These are phyloP conservation scores for Zostera marina DNA, from an alignment of 116 monocot genomes.

Conservation along the genomic window DNA sequence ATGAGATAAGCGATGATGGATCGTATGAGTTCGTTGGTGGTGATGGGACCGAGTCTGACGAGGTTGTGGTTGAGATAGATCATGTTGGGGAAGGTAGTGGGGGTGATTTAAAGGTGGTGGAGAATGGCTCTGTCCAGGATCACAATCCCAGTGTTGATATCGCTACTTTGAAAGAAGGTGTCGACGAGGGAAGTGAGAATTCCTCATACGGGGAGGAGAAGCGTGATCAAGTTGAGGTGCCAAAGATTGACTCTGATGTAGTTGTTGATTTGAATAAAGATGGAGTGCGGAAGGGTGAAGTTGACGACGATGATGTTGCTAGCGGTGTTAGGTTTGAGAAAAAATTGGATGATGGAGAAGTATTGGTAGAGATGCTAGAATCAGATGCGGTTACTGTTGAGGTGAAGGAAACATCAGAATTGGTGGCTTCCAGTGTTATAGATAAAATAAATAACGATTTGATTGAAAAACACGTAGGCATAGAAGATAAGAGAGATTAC, in stretches of 20 bases:
- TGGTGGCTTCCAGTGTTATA: not conserved
- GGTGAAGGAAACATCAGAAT: not conserved
- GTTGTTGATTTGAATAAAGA: not conserved
- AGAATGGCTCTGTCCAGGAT: not conserved
- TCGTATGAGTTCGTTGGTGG: conserved; percentile 5
- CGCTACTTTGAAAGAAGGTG: not conserved
- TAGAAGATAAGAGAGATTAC: no score
- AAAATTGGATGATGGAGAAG: not conserved
- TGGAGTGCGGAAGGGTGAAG: not conserved
- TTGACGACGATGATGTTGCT: not conserved
- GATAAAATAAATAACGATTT: no score
- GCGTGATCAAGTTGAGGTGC: not conserved
- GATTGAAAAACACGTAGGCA: no score
- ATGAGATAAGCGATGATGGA: conserved; percentile 5
- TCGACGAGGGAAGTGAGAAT: not conserved
- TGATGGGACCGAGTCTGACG: not conserved
- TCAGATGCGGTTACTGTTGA: not conserved
- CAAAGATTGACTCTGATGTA: not conserved
- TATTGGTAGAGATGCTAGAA: not conserved
- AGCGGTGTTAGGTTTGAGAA: no score
- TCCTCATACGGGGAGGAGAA: no score
- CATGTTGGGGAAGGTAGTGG: not conserved
- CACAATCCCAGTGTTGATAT: not conserved
- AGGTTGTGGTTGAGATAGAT: conserved; percentile 1
- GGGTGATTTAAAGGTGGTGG: not conserved